A percentile compares a stretch with the other conserved stretches of the same genome.
phyloP scores from a whole-genome alignment of 768 basidiomycete genomes.

The Leucocoprinus sp. region DNA sequence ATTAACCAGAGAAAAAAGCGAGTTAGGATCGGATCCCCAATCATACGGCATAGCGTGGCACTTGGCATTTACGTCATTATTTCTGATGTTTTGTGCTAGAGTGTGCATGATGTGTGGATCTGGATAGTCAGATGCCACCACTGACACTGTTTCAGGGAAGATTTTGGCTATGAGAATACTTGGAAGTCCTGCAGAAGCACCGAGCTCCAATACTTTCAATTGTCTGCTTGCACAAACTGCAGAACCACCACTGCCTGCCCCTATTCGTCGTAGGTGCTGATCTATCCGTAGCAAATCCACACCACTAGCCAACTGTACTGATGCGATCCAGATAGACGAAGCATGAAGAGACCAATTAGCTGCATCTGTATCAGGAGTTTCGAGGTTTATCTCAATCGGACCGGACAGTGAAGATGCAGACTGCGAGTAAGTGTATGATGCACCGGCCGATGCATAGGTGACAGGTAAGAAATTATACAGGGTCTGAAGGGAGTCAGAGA shows the following conservation, averaged over 20 bases:
- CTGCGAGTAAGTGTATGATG: conserved; percentile 39
- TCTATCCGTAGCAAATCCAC: conserved; percentile 38
- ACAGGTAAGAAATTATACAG: conserved; percentile 60
- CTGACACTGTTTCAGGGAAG: conserved; percentile 27
- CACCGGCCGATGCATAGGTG: conserved; percentile 47
- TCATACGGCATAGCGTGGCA: conserved; percentile 51
- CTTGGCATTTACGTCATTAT: conserved; percentile 38
- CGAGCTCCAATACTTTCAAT: conserved; percentile 54
- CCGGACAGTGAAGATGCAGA: conserved; percentile 9
- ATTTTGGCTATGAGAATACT: conserved; percentile 56
- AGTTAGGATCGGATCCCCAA: conserved; percentile 51
- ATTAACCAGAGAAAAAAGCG: neutral
- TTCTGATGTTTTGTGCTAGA: conserved; percentile 45
- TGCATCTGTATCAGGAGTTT: conserved; percentile 56
- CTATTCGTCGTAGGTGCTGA: conserved; percentile 8
- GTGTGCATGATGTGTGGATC: conserved; percentile 53
- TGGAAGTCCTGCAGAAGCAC: conserved; percentile 69
- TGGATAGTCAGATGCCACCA: conserved; percentile 66
- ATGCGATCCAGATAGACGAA: conserved; percentile 67
- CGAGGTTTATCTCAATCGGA: conserved; percentile 32
- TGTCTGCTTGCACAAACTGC: neutral
- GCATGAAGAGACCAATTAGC: conserved; percentile 74
- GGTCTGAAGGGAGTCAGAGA: conserved; percentile 53
- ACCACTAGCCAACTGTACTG: conserved; percentile 61
- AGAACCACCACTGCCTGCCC: neutral